Evolutionary conservation across 306 rosid genomes (phyloP).

Genomic region (Cucumis melo): DNA sequence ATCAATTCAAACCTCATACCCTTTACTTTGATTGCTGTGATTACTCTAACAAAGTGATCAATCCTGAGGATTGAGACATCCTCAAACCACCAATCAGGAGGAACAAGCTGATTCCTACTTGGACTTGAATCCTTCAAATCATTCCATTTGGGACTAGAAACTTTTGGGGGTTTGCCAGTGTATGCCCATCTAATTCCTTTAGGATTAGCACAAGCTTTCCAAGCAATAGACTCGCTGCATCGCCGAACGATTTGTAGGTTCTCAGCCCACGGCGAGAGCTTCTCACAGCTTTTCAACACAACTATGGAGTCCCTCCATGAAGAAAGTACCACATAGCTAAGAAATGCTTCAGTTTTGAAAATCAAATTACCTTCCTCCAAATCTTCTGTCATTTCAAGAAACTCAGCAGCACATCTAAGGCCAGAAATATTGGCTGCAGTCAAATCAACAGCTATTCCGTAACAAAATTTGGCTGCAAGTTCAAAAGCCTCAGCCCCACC

Average conservation of each 20-base stretch:
- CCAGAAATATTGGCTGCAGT: conserved; percentile 93
- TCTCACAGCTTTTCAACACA: conserved; percentile 86
- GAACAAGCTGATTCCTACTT: conserved; percentile 61
- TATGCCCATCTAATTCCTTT: conserved; percentile 92
- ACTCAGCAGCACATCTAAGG: conserved; percentile 91
- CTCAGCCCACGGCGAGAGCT: conserved; percentile 93
- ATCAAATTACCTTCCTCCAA: conserved; percentile 92
- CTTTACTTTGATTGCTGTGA: conserved; percentile 88
- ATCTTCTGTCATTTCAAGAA: conserved; percentile 93
- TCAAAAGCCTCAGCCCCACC: conserved; percentile 87
- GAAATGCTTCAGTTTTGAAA: conserved; percentile 95
- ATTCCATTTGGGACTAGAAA: conserved; percentile 74
- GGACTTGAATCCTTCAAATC: conserved; percentile 74
- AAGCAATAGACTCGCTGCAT: conserved; percentile 95
- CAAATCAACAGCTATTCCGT: conserved; percentile 85
- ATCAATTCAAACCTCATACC: conserved; percentile 79
- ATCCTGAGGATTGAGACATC: conserved; percentile 82
- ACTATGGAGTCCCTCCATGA: conserved; percentile 96
- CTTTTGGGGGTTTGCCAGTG: conserved; percentile 53
- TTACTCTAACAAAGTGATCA: conserved; percentile 87
- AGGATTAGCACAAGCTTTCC: conserved; percentile 99
- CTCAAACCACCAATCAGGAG: conserved; percentile 99
- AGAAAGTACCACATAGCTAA: conserved; percentile 87
- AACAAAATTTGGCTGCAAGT: conserved; percentile 85
- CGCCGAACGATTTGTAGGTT: conserved; percentile 86